A percentile compares a stretch with the other conserved stretches of the same genome.
Evolutionary conservation across 108 stramenopile species (phyloP).

Genomic region (Skeletonema tropicum): DNA sequence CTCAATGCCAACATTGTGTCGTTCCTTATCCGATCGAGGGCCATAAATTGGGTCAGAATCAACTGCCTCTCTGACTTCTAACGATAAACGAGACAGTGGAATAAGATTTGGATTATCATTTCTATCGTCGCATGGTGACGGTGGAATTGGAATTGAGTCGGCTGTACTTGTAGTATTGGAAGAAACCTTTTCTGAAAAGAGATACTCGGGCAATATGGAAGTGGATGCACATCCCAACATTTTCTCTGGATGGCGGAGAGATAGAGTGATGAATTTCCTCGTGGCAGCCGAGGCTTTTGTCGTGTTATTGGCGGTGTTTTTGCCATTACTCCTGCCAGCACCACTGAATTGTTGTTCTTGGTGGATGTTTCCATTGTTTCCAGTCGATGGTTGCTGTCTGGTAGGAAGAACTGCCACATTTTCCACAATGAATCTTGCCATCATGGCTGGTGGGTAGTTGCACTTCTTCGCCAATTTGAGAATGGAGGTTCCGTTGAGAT

Average conservation of each 20-base stretch:
- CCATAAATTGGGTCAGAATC: conserved; percentile 81
- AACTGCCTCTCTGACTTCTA: conserved; percentile 69
- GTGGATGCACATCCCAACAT: conserved; percentile 40
- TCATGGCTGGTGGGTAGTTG: conserved; percentile 69
- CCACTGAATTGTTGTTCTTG: background rate
- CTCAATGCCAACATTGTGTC: conserved; percentile 75
- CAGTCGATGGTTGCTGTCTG: background rate
- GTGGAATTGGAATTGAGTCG: conserved; percentile 3
- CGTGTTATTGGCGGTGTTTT: background rate
- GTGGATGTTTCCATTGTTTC: background rate
- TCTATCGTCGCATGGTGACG: background rate
- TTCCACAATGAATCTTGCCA: conserved; percentile 74
- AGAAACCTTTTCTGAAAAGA: conserved; percentile 50
- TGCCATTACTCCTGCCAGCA: background rate
- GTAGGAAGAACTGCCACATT: conserved; percentile 38
- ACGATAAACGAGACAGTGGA: conserved; percentile 58
- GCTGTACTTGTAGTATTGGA: background rate
- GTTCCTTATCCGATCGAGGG: conserved; percentile 63
- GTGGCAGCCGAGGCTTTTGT: conserved; percentile 6
- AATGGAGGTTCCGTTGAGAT: conserved; percentile 61
- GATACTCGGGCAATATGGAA: conserved; percentile 53
- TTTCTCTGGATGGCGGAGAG: conserved; percentile 64
- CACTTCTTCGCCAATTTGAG: conserved; percentile 54
- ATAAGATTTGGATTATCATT: background rate
- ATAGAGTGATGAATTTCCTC: conserved; percentile 59